A percentile compares a stretch with the other conserved stretches of the same genome.
Conservation (phyloP, 2,329 filamentous ascomycete genomes). For the Triangularia setosa region DNA sequence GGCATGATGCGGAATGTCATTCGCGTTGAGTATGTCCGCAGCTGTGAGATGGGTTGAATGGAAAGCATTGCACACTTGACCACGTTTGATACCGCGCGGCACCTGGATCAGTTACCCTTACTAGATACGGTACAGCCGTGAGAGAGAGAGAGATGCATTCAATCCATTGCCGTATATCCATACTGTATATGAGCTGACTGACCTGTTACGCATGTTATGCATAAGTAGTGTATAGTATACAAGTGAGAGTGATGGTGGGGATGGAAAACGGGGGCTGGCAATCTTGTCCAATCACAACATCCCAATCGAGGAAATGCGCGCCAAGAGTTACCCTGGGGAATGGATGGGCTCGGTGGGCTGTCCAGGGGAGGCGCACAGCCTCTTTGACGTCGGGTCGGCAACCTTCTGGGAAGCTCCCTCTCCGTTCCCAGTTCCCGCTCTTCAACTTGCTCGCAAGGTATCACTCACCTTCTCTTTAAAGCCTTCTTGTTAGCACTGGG, state of each 20-base stretch:
- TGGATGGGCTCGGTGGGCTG: neutral
- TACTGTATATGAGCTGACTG: neutral
- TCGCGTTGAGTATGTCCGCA: neutral
- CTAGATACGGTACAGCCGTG: neutral
- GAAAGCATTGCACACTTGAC: neutral
- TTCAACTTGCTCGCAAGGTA: neutral
- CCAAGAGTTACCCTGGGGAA: conserved; percentile 4
- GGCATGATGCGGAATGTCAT: too few species aligned
- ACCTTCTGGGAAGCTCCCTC: conserved; percentile 13
- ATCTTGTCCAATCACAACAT: neutral
- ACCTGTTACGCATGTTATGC: too few species aligned
- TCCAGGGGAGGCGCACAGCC: conserved; percentile 17
- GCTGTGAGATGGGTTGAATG: neutral
- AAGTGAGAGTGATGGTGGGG: neutral
- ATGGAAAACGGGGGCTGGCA: neutral
- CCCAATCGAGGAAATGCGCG: neutral
- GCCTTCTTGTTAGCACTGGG: neutral
- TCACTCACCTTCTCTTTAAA: neutral
- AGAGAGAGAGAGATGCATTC: too few species aligned
- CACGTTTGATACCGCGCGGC: neutral
- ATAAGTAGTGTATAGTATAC: neutral
- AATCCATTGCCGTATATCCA: neutral
- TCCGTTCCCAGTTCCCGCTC: conserved; percentile 8
- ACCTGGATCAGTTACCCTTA: neutral
- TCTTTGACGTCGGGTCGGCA: conserved; percentile 14